phyloP scores from a whole-genome alignment of 2,329 filamentous ascomycete species.

The Xylariaceae sp. region DNA sequence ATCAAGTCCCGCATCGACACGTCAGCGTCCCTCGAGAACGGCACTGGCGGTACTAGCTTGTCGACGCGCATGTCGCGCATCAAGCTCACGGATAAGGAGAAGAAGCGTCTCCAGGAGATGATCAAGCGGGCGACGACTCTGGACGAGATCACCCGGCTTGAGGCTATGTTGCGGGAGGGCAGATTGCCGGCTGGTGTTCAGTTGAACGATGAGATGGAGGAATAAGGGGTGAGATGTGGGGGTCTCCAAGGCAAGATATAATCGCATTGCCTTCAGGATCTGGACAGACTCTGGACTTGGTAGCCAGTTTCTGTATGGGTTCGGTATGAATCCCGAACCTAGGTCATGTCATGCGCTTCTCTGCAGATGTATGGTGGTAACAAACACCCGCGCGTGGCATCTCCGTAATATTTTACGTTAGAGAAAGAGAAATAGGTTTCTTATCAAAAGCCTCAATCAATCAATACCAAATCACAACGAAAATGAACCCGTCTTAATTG shows the following conservation, averaged over 20 bases:
- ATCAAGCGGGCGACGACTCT: constrained; percentile 85
- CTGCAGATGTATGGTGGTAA: neutral
- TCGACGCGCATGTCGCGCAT: constrained; percentile 66
- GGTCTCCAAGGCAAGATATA: neutral
- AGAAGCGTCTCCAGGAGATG: constrained; percentile 75
- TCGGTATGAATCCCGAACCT: constrained; percentile 29
- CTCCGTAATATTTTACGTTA: neutral
- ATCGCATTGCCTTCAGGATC: no score
- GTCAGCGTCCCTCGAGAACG: constrained; percentile 36
- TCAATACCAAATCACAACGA: neutral
- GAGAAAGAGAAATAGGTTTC: neutral
- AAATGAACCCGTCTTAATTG: neutral
- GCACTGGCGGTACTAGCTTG: constrained; percentile 41
- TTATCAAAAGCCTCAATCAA: neutral
- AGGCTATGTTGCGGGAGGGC: constrained; percentile 89
- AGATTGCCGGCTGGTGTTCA: constrained; percentile 68
- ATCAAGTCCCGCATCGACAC: constrained; percentile 71
- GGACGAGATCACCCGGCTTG: constrained; percentile 81
- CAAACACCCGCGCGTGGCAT: neutral
- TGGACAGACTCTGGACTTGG: neutral
- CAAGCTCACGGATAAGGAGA: constrained; percentile 83
- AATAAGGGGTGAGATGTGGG: constrained; percentile 36
- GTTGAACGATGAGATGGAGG: constrained; percentile 55
- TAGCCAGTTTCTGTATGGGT: constrained; percentile 16
- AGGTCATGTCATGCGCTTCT: constrained; percentile 17